Conservation (phyloP, 805 yeast genomes). For the Saccharomycopsis oosterbeekiorum region DNA sequence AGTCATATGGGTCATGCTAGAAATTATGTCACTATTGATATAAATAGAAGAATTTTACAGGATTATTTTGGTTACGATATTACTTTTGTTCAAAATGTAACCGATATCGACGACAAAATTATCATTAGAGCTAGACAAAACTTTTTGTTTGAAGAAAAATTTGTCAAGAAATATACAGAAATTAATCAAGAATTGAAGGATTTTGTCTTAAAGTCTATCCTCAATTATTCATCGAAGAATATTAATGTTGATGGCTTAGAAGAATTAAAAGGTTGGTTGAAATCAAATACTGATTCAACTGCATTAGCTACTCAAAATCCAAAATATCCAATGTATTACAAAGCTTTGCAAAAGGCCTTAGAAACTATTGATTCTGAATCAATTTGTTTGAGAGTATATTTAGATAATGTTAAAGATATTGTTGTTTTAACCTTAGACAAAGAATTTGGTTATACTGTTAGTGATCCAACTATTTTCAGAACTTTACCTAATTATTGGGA, state of each 20-base stretch:
- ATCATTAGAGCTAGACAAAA: slow-evolving; percentile 90
- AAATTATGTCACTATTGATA: slow-evolving; percentile 90
- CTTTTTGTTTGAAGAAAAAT: slow-evolving; percentile 56
- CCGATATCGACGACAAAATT: slow-evolving; percentile 98
- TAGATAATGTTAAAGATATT: slow-evolving; percentile 57
- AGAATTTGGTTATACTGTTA: slow-evolving; percentile 63
- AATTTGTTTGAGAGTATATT: slow-evolving; percentile 29
- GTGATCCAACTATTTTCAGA: slow-evolving; percentile 76
- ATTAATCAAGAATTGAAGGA: slow-evolving; percentile 20
- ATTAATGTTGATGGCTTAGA: slow-evolving; percentile 24
- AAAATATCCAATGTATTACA: slow-evolving; percentile 78
- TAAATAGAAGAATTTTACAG: slow-evolving; percentile 79
- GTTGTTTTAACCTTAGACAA: slow-evolving; percentile 64
- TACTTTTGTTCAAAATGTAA: slow-evolving; percentile 87
- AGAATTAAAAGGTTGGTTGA: slow-evolving; percentile 44
- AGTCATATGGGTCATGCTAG: slow-evolving; percentile 99
- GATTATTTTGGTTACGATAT: slow-evolving; percentile 89
- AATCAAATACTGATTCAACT: slow-evolving; percentile 15
- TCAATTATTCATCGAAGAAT: slow-evolving; percentile 17
- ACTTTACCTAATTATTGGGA: slow-evolving; percentile 88
- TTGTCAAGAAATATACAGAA: slow-evolving; percentile 26
- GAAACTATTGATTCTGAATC: slow-evolving; percentile 20
- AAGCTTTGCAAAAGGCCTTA: slow-evolving; percentile 48
- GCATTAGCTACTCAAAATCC: slow-evolving; percentile 52
- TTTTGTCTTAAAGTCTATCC: slow-evolving; percentile 4